Base-by-base conservation (phyloP, 805 yeast genomes). In the Saturnispora diversa region DNA sequence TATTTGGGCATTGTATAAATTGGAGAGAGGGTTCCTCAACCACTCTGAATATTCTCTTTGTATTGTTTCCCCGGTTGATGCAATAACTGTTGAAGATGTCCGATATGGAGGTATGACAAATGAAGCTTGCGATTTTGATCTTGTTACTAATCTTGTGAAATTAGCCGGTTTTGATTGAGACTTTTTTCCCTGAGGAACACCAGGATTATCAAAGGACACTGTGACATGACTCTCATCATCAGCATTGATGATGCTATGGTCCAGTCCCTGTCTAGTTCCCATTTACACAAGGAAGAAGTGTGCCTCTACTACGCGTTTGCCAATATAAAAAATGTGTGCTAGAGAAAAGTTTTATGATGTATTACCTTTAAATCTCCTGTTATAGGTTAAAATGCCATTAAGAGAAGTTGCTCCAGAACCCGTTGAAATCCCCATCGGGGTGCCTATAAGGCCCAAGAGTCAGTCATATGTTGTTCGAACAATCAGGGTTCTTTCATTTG, bases 31-130 rank as follows among this genome's bases (percentile, higher is more conserved):
- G n/a, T n/a, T n/a, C n/a, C n/a, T n/a, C n/a, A n/a, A 52, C 53
- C 59, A 57, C 25, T 44, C 61, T 16, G 59, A 56, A 35, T 52
- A 59, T 17, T 50, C 45, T 48, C 55, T 47, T 45, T 49, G 50
- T 13, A 58, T 35, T 39, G 63, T 55, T 43, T 59, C 63, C 1
- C 72, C 75, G 0, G 75, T 66, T 19, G 64, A 64, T 0, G 75
- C 69, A 17, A 66, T 40, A n/a, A 70, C 67, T 21, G 64, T 65
- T 0, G 75, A 66, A 27, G 65, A 51, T 41, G 50, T 50, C 29
- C 64, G 47, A 21, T 44, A 44, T 16, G 45, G 45, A 3, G 30
- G 33, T 26, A 44, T 43, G 20, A 44, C 25, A 33, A 47, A 44
- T 19, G 45, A 36, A 12, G 51, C 45, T 4, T 16, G 44, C 34